Percentiles rank a stretch among this genome's conserved stretches.
Conservation (phyloP, 176 grass and related monocot genomes). For the Triticum urartu region DNA sequence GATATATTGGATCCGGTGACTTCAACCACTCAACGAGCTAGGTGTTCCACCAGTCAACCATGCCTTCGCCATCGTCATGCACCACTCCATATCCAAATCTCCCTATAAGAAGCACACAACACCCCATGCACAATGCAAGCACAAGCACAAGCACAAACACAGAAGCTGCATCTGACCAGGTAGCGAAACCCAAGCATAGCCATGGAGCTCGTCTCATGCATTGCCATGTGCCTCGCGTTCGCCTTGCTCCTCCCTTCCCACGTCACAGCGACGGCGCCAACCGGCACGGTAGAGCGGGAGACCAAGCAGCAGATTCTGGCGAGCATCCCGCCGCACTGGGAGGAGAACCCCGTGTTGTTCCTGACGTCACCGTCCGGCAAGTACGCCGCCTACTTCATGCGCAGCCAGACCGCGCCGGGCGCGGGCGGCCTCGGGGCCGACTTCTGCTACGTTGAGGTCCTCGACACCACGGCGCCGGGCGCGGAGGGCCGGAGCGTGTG, state of each 20-base stretch:
- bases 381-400: constrained; percentile 67
- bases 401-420: constrained; percentile 43
- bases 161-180: not conserved
- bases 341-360: constrained; percentile 54
- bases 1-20: constrained; percentile 38
- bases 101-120: constrained; percentile 8
- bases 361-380: constrained; percentile 71
- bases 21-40: constrained; percentile 31
- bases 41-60: too few species aligned
- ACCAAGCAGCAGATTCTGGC: constrained; percentile 91
- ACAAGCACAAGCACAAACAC: constrained; percentile 18
- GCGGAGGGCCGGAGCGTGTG: constrained; percentile 65
- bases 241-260: constrained; percentile 19
- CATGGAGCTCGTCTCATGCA: constrained; percentile 23
- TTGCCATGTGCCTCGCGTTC: constrained; percentile 11
- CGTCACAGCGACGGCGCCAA: constrained; percentile 6
- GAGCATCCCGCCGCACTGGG: constrained; percentile 58
- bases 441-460: constrained; percentile 88
- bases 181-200: not conserved
- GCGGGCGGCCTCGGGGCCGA: constrained; percentile 81
- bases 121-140: constrained; percentile 36
- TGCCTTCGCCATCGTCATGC: constrained; percentile 4
- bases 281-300: constrained; percentile 56
- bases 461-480: constrained; percentile 40
- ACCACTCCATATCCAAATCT: constrained; percentile 29